Percentiles rank a stretch among this genome's conserved stretches.
phyloP scores from a whole-genome alignment of 805 yeast genomes.

The Lachancea dasiensis region DNA sequence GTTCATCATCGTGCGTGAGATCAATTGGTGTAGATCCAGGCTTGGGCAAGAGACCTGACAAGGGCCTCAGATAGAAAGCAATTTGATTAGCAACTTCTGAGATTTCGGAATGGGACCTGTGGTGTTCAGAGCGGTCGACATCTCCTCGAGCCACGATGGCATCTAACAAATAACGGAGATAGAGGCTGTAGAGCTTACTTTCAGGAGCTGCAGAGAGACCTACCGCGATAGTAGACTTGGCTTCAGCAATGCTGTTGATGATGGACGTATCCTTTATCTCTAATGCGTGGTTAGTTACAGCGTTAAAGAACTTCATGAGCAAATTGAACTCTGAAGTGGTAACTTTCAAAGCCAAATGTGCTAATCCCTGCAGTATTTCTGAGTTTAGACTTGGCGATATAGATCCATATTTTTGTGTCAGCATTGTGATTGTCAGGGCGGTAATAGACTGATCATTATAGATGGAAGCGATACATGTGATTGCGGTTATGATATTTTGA shows the following conservation, averaged over 20 bases:
- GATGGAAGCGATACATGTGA: constrained; percentile 56
- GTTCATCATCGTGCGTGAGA: constrained; percentile 35
- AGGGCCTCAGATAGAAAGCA: constrained; percentile 57
- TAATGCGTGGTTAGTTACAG: constrained; percentile 42
- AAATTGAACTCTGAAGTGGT: constrained; percentile 62
- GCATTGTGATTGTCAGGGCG: constrained; percentile 70
- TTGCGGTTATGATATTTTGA: constrained; percentile 63
- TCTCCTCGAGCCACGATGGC: constrained; percentile 75
- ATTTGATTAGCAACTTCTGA: constrained; percentile 66
- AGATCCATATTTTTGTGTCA: constrained; percentile 64
- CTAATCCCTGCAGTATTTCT: constrained; percentile 54
- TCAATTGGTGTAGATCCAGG: constrained; percentile 40
- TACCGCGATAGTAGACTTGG: constrained; percentile 43
- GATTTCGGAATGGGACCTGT: constrained; percentile 69
- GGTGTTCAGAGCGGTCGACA: constrained; percentile 66
- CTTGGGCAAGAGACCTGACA: constrained; percentile 68
- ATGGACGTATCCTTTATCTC: constrained; percentile 35
- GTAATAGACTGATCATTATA: constrained; percentile 69
- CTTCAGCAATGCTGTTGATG: constrained; percentile 39
- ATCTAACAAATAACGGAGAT: constrained; percentile 59
- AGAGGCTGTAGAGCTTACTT: constrained; percentile 45
- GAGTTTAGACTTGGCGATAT: constrained; percentile 49
- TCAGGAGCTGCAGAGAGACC: constrained; percentile 26
- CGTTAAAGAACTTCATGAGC: constrained; percentile 52
- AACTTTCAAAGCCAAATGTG: constrained; percentile 54